phyloP scores from a whole-genome alignment of 208 protist species.

The Trypanosoma boissoni region DNA sequence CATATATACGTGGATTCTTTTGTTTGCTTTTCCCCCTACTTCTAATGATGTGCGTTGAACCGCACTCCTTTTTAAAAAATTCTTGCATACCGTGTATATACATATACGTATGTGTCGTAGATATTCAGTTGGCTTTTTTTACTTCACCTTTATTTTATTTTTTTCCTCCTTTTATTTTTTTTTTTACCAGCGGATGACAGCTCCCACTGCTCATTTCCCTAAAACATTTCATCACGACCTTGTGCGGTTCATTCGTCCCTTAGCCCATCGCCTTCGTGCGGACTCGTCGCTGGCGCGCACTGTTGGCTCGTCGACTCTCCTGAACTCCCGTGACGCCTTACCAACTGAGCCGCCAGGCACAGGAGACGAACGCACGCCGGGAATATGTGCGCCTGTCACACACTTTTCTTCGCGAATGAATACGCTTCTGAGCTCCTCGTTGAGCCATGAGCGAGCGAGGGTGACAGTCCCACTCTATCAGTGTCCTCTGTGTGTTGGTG shows the following conservation, averaged over 20 bases:
- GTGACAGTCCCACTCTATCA: constrained; percentile 24
- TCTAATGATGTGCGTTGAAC: too few species aligned
- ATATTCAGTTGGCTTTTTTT: not conserved
- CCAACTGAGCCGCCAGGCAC: not conserved
- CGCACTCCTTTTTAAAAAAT: too few species aligned
- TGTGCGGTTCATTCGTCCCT: constrained; percentile 19
- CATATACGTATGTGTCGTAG: too few species aligned
- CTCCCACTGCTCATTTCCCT: too few species aligned
- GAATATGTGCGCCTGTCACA: constrained; percentile 15
- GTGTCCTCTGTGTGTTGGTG: constrained; percentile 21
- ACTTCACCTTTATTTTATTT: not conserved
- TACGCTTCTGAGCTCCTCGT: constrained; percentile 19
- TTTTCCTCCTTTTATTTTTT: not conserved
- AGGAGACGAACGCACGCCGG: not conserved
- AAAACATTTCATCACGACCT: constrained; percentile 20
- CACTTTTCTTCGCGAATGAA: constrained; percentile 25
- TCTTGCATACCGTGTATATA: too few species aligned
- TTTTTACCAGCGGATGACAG: not conserved
- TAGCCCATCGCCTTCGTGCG: constrained; percentile 13
- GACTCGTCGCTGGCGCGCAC: too few species aligned
- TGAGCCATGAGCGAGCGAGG: too few species aligned
- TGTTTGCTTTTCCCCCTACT: too few species aligned
- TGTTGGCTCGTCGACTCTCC: not conserved
- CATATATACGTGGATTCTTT: too few species aligned
- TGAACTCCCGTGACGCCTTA: not conserved